A percentile compares a stretch with the other conserved stretches of the same genome.
These are phyloP conservation scores for Chaetoscypha palmicola DNA, from an alignment of 2,329 filamentous ascomycete genomes.

Conservation along the genomic window DNA sequence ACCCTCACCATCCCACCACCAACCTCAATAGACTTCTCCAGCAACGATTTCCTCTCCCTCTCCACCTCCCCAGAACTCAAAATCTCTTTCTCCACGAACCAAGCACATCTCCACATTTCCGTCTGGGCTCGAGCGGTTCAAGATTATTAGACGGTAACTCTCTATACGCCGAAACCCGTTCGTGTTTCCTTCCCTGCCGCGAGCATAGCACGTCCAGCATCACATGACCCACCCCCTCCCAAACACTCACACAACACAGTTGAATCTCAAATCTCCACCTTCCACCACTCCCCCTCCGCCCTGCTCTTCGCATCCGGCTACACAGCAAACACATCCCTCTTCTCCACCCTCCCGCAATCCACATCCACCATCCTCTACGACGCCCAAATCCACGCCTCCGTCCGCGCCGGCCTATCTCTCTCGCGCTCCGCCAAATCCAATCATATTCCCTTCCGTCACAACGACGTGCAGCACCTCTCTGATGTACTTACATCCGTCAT, in stretches of 20 bases:
- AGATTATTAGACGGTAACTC: conserved; percentile 61
- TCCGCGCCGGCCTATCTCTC: conserved; percentile 40
- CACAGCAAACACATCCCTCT: conserved; percentile 46
- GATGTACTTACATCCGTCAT: conserved; percentile 29
- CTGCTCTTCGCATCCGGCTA: conserved; percentile 55
- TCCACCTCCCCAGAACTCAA: conserved; percentile 15
- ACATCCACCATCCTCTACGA: conserved; percentile 56
- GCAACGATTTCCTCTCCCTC: conserved; percentile 27
- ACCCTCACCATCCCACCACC: conserved; percentile 52
- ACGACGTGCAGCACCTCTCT: conserved; percentile 35
- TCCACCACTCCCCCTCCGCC: conserved; percentile 51
- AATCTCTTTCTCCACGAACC: conserved; percentile 17
- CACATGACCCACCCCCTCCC: too few relatives aligned
- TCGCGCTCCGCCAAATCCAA: conserved; percentile 33
- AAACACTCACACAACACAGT: too few relatives aligned
- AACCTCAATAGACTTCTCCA: conserved; percentile 46
- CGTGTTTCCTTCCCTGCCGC: too few relatives aligned
- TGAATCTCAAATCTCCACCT: conserved; percentile 50
- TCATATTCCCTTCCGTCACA: conserved; percentile 55
- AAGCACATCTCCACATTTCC: conserved; percentile 10
- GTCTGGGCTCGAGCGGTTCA: conserved; percentile 41
- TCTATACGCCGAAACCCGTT: conserved; percentile 47
- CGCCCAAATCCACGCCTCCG: conserved; percentile 59
- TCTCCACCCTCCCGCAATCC: conserved; percentile 41
- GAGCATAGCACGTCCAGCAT: too few relatives aligned